phyloP scores from a whole-genome alignment of 192 early-diverging fungal species.

The Umbelopsis vinacea region DNA sequence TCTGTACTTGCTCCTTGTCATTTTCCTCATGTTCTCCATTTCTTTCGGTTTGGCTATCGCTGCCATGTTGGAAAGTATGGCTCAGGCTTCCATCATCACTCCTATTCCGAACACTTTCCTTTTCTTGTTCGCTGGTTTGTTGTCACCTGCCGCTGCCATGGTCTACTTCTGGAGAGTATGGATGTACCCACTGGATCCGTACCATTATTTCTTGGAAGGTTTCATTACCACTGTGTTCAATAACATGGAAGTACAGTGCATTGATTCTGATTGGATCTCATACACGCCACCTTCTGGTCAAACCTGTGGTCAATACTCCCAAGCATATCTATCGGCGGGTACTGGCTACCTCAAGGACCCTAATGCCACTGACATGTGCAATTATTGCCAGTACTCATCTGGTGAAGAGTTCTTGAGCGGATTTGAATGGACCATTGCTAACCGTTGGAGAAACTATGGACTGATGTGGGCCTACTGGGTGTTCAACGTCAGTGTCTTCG shows the following conservation, averaged over 20 bases:
- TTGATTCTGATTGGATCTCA: conserved; percentile 49
- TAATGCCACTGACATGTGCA: conserved; percentile 29
- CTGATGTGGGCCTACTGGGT: conserved; percentile 61
- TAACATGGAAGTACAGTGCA: conserved; percentile 53
- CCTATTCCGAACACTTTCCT: conserved; percentile 71
- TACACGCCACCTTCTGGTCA: conserved; percentile 60
- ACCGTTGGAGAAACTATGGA: conserved; percentile 75
- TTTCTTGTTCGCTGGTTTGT: conserved; percentile 74
- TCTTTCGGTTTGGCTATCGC: conserved; percentile 76
- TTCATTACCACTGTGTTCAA: conserved; percentile 62
- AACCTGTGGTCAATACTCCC: conserved; percentile 63
- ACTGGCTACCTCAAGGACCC: conserved; percentile 44
- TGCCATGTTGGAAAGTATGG: conserved; percentile 61
- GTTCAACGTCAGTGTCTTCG: conserved; percentile 62
- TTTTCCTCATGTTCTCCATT: conserved; percentile 69
- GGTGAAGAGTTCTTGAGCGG: conserved; percentile 24
- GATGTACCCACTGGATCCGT: conserved; percentile 69
- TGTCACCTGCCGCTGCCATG: conserved; percentile 64
- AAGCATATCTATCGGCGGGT: conserved; percentile 33
- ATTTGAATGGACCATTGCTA: conserved; percentile 50
- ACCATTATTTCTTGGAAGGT: conserved; percentile 70
- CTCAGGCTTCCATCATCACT: conserved; percentile 64
- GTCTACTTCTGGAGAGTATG: conserved; percentile 66
- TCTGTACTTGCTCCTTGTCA: conserved; percentile 65
- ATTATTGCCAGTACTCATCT: conserved; percentile 46